Evolutionary conservation across 176 grass and related monocot species (phyloP).

Genomic region (Hordeum marinum): DNA sequence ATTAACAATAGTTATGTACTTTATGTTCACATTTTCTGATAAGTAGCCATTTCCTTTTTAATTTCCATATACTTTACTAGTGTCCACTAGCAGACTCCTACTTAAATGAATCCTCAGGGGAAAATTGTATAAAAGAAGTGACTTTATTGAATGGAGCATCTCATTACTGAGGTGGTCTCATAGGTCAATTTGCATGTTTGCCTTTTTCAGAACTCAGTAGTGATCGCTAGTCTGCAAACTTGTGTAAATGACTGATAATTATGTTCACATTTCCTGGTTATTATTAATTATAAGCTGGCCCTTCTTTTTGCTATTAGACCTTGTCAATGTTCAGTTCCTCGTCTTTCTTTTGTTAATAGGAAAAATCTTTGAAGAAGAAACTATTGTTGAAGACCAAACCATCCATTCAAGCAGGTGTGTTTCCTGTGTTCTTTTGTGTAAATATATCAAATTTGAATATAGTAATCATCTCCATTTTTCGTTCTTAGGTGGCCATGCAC

Average conservation of each 20-base stretch:
- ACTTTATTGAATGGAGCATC: constrained; percentile 1
- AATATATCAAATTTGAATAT: no score
- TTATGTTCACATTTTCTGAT: neutral
- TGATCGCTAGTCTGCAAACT: constrained; percentile 9
- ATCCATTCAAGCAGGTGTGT: no score
- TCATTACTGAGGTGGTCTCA: neutral
- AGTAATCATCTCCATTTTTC: no score
- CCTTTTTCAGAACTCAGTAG: constrained; percentile 11
- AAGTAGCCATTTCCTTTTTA: neutral
- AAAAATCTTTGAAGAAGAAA: no score
- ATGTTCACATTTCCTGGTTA: neutral
- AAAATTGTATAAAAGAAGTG: neutral
- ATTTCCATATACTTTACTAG: constrained; percentile 15
- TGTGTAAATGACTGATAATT: neutral
- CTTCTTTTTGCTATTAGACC: no score
- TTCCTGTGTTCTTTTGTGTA: no score
- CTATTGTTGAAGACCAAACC: no score
- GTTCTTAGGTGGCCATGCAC: neutral
- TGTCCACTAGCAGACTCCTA: constrained; percentile 13
- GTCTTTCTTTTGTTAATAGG: no score
- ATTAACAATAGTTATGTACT: constrained; percentile 16
- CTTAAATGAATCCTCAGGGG: neutral
- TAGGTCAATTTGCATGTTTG: constrained; percentile 9
- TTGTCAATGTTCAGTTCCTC: no score
- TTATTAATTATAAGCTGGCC: no score